Evolutionary conservation across 176 grass and related monocot genomes (phyloP).

Genomic region (Rhynchospora pubera): DNA sequence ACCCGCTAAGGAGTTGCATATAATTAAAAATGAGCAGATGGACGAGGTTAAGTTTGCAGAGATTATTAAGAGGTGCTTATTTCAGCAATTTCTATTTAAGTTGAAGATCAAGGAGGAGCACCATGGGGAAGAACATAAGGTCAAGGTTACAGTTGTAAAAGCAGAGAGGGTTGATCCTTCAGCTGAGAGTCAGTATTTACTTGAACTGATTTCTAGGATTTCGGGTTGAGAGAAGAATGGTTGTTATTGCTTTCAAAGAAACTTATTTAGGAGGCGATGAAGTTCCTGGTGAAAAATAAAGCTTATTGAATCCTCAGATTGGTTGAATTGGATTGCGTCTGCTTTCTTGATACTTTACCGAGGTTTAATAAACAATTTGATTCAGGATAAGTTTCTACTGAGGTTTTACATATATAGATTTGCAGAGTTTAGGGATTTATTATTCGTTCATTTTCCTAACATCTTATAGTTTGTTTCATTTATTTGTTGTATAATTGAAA

Average conservation of each 20-base stretch:
- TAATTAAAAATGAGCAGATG: constrained; percentile 31
- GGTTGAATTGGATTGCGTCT: neutral
- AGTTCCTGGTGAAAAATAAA: neutral
- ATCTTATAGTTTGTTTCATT: neutral
- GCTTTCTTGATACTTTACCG: neutral
- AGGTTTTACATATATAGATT: neutral
- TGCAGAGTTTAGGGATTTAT: neutral
- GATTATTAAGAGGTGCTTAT: constrained; percentile 44
- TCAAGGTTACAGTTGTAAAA: constrained; percentile 61
- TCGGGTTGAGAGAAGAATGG: neutral
- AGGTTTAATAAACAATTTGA: neutral
- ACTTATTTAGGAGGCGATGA: neutral
- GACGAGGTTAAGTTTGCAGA: constrained; percentile 46
- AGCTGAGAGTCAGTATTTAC: constrained; percentile 63
- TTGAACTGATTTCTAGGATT: constrained; percentile 36
- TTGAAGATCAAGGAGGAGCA: constrained; percentile 90
- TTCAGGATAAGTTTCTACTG: neutral
- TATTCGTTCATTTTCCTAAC: neutral
- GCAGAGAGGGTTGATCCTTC: constrained; percentile 64
- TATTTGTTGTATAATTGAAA: neutral
- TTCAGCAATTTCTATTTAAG: constrained; percentile 50
- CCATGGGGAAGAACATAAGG: constrained; percentile 59
- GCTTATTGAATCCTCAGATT: constrained; percentile 8
- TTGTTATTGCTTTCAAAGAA: neutral
- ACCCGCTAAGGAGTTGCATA: constrained; percentile 55